Base-by-base conservation (phyloP, 164 flowering plant genomes). In the Sedum album region DNA sequence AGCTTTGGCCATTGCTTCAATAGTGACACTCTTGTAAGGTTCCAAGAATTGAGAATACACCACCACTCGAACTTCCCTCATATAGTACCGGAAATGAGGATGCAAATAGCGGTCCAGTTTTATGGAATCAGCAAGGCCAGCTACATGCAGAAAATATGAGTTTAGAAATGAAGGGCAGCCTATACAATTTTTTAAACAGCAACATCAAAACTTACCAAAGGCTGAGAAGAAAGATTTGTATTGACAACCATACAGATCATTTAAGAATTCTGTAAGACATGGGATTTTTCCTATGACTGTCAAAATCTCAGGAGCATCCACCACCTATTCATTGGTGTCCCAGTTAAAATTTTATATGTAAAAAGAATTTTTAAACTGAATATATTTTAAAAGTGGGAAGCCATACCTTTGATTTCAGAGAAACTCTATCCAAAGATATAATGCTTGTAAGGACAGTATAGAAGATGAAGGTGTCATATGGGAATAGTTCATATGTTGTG, bases 291-390 rank as follows among this genome's bases (percentile, higher is more conserved):
- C 93, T 61, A 94, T 86, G 78, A 91, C 97, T 6, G 99, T 84
- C 76, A 94, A 74, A 42, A 94, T 94, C 83, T 94, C 99, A 18
- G 97, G 99, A 46, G 99, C 97, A 84, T 94, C 97, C 66, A 94
- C 97, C 42, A 94, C 97, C 99, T 94, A 84, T 70, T 21, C 25
- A 20, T 18, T 26, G 60, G 46, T 31, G 36, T 17, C 0, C n/a
- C 14, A 10, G 25, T 4, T 0, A 30, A 62, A 26, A 31, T 31
- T 25, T 41, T 31, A 60, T 44, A n/a, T 23, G 25, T 55, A 38
- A 35, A 6, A 35, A 11, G 26, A 68, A 72, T 57, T n/a, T 2
- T 1, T 23, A 62, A 70, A 26, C 60, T 61, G 41, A 74, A 26
- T 26, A 31, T 46, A 5, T 66, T 21, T n/a, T 42, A 5, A 67